A percentile compares a stretch with the other conserved stretches of the same genome.
Conservation (phyloP, 108 stramenopile species). For the Epithemia pelagica region DNA sequence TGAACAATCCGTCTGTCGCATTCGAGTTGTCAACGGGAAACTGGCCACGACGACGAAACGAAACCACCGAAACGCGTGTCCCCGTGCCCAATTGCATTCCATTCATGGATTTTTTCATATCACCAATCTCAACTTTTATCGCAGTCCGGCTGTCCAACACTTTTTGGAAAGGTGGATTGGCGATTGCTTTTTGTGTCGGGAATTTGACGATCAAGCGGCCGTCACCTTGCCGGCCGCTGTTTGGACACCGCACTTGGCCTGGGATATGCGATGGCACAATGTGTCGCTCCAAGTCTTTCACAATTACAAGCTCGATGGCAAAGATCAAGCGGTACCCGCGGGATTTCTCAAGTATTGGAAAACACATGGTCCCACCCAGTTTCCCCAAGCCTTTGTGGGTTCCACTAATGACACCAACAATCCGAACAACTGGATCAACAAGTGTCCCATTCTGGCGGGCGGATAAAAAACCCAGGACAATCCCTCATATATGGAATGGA, state of each 20-base stretch:
- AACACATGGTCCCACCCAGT: no score
- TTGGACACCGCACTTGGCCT: constrained; percentile 12
- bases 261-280: constrained; percentile 21
- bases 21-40: constrained; percentile 14
- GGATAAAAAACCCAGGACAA: no score
- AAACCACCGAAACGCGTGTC: background rate
- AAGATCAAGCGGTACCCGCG: constrained; percentile 5
- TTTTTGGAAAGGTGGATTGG: constrained; percentile 27
- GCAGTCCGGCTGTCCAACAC: constrained; percentile 21
- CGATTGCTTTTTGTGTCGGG: no score
- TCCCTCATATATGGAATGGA: no score
- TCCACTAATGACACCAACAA: no score
- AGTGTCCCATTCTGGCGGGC: no score
- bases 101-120: constrained; percentile 36
- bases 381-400: no score
- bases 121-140: constrained; percentile 39
- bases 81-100: background rate
- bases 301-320: constrained; percentile 24
- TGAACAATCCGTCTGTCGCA: constrained; percentile 5
- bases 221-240: constrained; percentile 36
- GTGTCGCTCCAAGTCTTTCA: constrained; percentile 21
- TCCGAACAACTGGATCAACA: no score
- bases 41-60: constrained; percentile 1
- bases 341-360: constrained; percentile 18
- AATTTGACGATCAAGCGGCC: constrained; percentile 41